These are phyloP conservation scores for Pterocarpus macrocarpus DNA, from an alignment of 306 rosid species.

Conservation along the genomic window DNA sequence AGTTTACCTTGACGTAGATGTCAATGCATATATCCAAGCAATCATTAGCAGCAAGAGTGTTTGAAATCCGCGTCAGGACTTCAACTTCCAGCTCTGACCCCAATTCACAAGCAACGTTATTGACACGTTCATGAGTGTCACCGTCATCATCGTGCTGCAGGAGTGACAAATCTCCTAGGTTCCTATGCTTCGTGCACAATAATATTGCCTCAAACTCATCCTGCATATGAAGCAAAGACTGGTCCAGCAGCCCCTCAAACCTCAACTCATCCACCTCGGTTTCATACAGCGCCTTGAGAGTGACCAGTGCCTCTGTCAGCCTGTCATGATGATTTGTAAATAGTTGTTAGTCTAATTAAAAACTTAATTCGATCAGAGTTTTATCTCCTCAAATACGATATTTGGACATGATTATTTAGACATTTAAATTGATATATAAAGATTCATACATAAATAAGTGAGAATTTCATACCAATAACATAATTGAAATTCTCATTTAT, in stretches of 20 bases:
- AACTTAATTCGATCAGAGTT: no score
- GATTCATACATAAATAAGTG: no score
- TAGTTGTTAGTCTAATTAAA: no score
- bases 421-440: no score
- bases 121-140: slow-evolving; percentile 20
- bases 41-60: slow-evolving; percentile 73
- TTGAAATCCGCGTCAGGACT: slow-evolving; percentile 65
- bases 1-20: slow-evolving; percentile 76
- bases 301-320: slow-evolving; percentile 71
- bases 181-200: slow-evolving; percentile 62
- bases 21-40: slow-evolving; percentile 92
- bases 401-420: no score
- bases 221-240: slow-evolving; percentile 75
- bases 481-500: no score
- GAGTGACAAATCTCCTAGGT: slow-evolving; percentile 34
- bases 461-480: no score
- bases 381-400: no score
- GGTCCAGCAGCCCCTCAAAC: slow-evolving; percentile 83
- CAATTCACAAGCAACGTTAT: slow-evolving; percentile 49
- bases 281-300: slow-evolving; percentile 78
- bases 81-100: slow-evolving; percentile 70
- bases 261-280: slow-evolving; percentile 80
- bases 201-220: slow-evolving; percentile 77
- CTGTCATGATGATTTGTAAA: not conserved
- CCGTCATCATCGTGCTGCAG: slow-evolving; percentile 19